These are phyloP conservation scores for Pseudogymnoascus sp. DNA, from an alignment of 2,329 filamentous ascomycete genomes.

Conservation along the genomic window DNA sequence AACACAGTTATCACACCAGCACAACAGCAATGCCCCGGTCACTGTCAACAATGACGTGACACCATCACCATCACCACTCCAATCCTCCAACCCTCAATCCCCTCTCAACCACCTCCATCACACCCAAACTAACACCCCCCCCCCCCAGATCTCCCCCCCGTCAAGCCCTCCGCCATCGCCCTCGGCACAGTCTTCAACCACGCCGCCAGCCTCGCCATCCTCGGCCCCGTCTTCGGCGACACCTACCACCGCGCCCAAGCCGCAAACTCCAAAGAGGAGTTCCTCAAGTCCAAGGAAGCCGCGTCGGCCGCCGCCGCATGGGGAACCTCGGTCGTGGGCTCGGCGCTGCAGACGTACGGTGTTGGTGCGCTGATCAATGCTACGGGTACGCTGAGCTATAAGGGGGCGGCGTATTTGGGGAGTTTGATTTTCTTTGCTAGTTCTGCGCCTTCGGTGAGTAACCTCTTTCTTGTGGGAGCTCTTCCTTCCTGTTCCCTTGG, in stretches of 20 bases:
- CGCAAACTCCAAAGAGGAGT: constrained; percentile 93
- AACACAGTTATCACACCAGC: constrained; percentile 17
- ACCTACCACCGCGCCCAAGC: constrained; percentile 89
- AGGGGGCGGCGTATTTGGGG: constrained; percentile 92
- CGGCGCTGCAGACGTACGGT: constrained; percentile 81
- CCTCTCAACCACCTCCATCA: neutral
- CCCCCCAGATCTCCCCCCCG: constrained; percentile 55
- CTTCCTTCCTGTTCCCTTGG: neutral
- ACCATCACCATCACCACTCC: neutral
- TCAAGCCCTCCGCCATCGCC: constrained; percentile 97
- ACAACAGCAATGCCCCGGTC: neutral
- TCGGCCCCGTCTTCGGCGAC: constrained; percentile 84
- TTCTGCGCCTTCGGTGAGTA: constrained; percentile 71
- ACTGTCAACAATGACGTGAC: neutral
- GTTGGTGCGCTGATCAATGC: constrained; percentile 88
- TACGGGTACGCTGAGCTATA: constrained; percentile 91
- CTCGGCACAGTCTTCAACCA: constrained; percentile 96
- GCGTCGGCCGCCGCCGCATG: constrained; percentile 78
- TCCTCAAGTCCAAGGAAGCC: constrained; percentile 87
- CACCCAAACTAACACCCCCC: constrained; percentile 10
- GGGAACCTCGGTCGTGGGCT: constrained; percentile 84
- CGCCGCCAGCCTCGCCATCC: constrained; percentile 76
- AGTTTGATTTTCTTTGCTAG: constrained; percentile 85
- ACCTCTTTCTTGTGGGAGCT: neutral
- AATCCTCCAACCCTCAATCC: neutral